Evolutionary conservation across 768 basidiomycete species (phyloP).

Genomic region (Cystobasidium tubakii): DNA sequence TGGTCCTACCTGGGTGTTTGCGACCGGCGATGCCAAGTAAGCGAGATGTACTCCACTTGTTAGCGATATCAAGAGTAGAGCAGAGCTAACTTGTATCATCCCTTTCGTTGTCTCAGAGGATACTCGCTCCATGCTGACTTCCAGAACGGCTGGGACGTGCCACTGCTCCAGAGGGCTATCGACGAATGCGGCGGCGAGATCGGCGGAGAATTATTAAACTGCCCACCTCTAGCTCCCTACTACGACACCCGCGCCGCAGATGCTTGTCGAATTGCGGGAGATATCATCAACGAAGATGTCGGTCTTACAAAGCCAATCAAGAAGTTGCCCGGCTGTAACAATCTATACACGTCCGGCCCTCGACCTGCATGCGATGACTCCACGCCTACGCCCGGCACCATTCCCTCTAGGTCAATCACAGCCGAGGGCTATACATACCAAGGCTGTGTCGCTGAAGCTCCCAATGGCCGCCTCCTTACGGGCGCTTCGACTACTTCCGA

Average conservation of each 20-base stretch:
- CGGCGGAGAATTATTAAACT: conserved; percentile 12
- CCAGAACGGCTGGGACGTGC: conserved; percentile 60
- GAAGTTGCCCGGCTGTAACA: conserved; percentile 29
- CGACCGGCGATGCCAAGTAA: conserved; percentile 58
- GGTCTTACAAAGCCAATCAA: conserved; percentile 7
- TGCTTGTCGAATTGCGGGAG: conserved; percentile 17
- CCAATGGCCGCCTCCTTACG: conserved; percentile 17
- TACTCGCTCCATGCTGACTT: conserved; percentile 55
- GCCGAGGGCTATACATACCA: conserved; percentile 8
- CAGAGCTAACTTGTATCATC: conserved; percentile 44
- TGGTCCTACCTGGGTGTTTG: conserved; percentile 51
- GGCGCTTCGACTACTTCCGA: conserved; percentile 21
- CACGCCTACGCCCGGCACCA: not conserved
- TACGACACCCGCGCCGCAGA: not conserved
- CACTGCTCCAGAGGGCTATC: conserved; percentile 58
- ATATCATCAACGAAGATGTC: conserved; percentile 32
- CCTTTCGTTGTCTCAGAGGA: not conserved
- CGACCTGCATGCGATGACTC: conserved; percentile 2
- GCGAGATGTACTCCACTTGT: conserved; percentile 55
- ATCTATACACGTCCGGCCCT: conserved; percentile 14
- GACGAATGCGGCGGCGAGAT: conserved; percentile 46
- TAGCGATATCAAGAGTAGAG: too few species aligned
- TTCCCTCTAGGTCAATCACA: not conserved
- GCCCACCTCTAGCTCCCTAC: conserved; percentile 27
- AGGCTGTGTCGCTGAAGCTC: conserved; percentile 25